A percentile compares a stretch with the other conserved stretches of the same genome.
Conservation (phyloP, 2,329 filamentous ascomycete genomes). For the Thielaviopsis punctulata region DNA sequence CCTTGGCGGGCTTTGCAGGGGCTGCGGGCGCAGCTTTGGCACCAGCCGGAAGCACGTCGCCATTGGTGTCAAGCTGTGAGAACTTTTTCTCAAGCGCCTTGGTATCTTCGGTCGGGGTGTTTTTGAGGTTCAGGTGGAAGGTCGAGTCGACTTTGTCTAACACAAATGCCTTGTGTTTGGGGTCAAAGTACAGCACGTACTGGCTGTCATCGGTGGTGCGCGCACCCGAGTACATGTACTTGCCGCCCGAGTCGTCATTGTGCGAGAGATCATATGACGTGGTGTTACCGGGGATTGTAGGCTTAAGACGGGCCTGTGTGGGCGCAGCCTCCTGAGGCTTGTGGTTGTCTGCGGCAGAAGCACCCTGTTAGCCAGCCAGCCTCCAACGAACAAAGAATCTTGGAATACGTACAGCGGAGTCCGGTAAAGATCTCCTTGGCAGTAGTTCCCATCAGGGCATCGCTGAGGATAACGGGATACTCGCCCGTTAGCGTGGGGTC, state of each 20-base stretch:
- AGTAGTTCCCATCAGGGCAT: conserved; percentile 38
- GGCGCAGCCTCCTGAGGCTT: conserved; percentile 36
- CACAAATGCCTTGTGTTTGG: conserved; percentile 55
- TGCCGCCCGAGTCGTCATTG: conserved; percentile 31
- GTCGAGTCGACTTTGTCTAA: conserved; percentile 68
- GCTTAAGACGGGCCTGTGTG: conserved; percentile 33
- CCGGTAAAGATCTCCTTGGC: conserved; percentile 42
- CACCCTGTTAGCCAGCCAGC: background rate
- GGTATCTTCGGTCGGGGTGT: conserved; percentile 48
- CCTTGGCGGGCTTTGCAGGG: conserved; percentile 4
- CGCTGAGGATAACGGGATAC: conserved; percentile 47
- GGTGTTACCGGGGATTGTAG: conserved; percentile 29
- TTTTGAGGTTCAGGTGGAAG: conserved; percentile 73
- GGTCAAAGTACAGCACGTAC: conserved; percentile 61
- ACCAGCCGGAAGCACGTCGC: conserved; percentile 12
- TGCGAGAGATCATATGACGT: conserved; percentile 39
- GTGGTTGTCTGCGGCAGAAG: conserved; percentile 36
- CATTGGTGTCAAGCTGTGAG: conserved; percentile 38
- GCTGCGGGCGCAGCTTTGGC: conserved; percentile 8
- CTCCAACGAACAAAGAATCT: background rate
- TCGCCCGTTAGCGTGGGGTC: conserved; percentile 44
- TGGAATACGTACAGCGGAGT: conserved; percentile 34
- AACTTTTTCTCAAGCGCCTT: conserved; percentile 47
- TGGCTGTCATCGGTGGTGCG: conserved; percentile 38
- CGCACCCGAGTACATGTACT: conserved; percentile 43